Percentiles rank a stretch among this genome's conserved stretches.
Conservation (phyloP, 768 basidiomycete genomes). For the Dentipellis sp. region DNA sequence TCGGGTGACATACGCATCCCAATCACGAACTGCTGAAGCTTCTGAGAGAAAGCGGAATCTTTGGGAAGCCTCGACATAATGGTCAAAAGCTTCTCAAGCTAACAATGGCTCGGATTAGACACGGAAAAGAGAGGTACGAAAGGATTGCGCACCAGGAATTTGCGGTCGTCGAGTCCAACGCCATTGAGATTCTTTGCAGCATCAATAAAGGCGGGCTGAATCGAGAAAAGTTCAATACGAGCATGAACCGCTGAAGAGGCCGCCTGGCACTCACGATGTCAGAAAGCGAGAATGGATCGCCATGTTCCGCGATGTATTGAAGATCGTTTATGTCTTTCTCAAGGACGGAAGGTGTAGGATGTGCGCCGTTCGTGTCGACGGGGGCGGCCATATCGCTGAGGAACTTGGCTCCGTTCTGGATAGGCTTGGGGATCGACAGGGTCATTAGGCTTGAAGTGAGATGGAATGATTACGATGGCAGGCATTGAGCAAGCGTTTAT, state of each 20-base stretch:
- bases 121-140: neutral
- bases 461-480: neutral
- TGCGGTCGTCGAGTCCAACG: slow-evolving; percentile 9
- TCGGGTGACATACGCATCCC: slow-evolving; percentile 4
- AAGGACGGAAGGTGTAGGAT: slow-evolving; percentile 1
- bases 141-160: slow-evolving; percentile 5
- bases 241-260: neutral
- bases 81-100: slow-evolving; percentile 14
- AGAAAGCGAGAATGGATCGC: slow-evolving; percentile 1
- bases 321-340: slow-evolving; percentile 1
- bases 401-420: slow-evolving; percentile 1
- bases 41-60: neutral
- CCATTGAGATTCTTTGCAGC: slow-evolving; percentile 3
- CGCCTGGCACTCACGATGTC: slow-evolving; percentile 8
- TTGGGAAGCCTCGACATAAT: slow-evolving; percentile 8
- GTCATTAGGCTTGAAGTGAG: neutral
- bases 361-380: slow-evolving; percentile 3
- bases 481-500: neutral
- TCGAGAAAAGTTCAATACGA: neutral
- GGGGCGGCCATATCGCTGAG: slow-evolving; percentile 1
- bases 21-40: slow-evolving; percentile 9
- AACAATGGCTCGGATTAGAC: neutral
- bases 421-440: neutral
- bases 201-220: slow-evolving; percentile 8
- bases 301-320: neutral